Base-by-base conservation (phyloP, 208 protist species). In the Plasmodiophora brassicae region DNA sequence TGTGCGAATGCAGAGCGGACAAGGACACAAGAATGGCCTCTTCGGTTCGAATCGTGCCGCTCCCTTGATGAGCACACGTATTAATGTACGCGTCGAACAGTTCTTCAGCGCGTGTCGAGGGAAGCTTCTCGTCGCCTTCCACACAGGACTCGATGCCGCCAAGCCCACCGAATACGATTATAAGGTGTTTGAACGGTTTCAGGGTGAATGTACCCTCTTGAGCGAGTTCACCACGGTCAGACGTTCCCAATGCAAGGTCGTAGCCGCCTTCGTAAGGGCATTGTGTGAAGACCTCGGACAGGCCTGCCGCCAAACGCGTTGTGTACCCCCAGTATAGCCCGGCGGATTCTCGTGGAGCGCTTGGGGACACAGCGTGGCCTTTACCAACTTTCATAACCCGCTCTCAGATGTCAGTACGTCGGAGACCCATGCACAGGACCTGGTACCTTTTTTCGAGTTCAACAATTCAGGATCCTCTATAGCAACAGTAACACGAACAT, bases 301-400 rank as follows among this genome's bases (percentile, higher is more conserved):
- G 71, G 44, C 32, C 60, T 8, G 25, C 38, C 1, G 91, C 91
- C 25, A 93, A 20, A 0, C 91, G 90, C 20, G 88, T 89, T 1
- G 87, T 45, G 83, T 93, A 93, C 25, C 91, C 91, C 91, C 91
- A 92, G 84, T 92, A 91, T 0, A 91, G 45, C 14, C 90, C 91
- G 14, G 45, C 1, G n/a, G 84, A 41, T 71, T 91, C 89, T 36
- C 89, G 86, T 8, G 91, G 91, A 53, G 44, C 87, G 10, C 50
- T 78, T 20, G 91, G 91, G 0, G 88, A 5, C 35, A 92, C 91
- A 45, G 89, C 89, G 0, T 0, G 36, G 43, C 87, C 91, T 1
- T 72, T 5, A 0, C 36, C 8, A 39, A 28, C 32, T 38, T n/a
- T n/a, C 44, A 43, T 44, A 10, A 0, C n/a, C 1, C 87, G 53